Conservation (phyloP, 352 stramenopile species). For the Globisporangium splendens region DNA sequence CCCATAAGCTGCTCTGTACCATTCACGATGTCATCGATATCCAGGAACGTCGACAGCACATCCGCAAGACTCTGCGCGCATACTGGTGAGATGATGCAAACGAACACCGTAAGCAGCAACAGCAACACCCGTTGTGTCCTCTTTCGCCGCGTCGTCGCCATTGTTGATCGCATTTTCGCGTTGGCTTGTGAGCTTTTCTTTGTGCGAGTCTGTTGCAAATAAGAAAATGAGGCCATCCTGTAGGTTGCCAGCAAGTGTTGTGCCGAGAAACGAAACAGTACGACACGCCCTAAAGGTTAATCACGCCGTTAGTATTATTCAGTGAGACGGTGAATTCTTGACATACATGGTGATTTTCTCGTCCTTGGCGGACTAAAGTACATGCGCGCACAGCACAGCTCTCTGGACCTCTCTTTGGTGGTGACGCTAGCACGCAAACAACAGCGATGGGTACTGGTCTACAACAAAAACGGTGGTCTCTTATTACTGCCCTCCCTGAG, state of each 20-base stretch:
- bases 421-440: background rate
- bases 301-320: slow-evolving; percentile 11
- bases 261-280: background rate
- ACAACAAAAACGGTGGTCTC: background rate
- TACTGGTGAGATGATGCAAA: background rate
- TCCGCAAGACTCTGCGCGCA: slow-evolving; percentile 22
- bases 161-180: background rate
- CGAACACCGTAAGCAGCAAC: slow-evolving; percentile 6
- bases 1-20: slow-evolving; percentile 13
- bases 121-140: slow-evolving; percentile 3
- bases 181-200: background rate
- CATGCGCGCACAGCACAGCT: slow-evolving; percentile 1
- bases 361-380: background rate
- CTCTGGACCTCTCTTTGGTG: background rate
- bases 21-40: slow-evolving; percentile 27
- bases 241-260: slow-evolving; percentile 1
- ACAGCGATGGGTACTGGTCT: background rate
- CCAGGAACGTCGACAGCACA: slow-evolving; percentile 34
- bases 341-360: background rate
- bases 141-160: background rate
- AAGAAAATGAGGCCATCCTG: slow-evolving; percentile 22
- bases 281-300: slow-evolving; percentile 15
- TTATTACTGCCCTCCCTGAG: slow-evolving; percentile 4
- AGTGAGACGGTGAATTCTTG: background rate
- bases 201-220: slow-evolving; percentile 12